A percentile compares a stretch with the other conserved stretches of the same genome.
phyloP scores from a whole-genome alignment of 75 land plant species.

The Sequoia sempervirens region DNA sequence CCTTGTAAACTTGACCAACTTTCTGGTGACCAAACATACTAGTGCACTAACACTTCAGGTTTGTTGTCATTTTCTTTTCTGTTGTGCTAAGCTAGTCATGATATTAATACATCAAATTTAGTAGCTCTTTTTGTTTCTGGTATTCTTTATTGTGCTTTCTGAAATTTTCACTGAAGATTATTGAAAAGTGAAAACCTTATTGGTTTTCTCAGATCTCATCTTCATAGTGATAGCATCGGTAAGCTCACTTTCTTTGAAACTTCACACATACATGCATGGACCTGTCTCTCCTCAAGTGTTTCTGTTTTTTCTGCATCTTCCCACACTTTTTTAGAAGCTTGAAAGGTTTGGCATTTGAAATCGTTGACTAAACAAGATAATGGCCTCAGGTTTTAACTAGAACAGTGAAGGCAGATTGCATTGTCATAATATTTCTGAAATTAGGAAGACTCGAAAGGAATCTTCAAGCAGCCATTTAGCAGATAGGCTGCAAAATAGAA shows the following conservation, averaged over 20 bases:
- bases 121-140: background rate
- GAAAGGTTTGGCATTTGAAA: background rate
- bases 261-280: background rate
- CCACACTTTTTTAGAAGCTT: background rate
- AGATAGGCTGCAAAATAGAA: background rate
- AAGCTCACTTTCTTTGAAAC: background rate
- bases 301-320: background rate
- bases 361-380: background rate
- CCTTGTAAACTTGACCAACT: slow-evolving; percentile 73
- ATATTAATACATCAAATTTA: background rate
- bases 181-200: background rate
- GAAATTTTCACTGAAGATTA: background rate
- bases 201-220: background rate
- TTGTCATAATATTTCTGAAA: background rate
- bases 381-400: background rate
- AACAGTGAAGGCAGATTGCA: background rate
- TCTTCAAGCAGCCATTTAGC: no score
- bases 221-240: background rate
- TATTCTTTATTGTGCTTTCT: background rate
- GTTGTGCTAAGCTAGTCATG: background rate
- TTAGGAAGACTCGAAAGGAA: background rate
- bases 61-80: slow-evolving; percentile 9
- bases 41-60: slow-evolving; percentile 80
- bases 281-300: background rate
- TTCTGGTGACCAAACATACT: slow-evolving; percentile 78